These are phyloP conservation scores for Rosellinia necatrix DNA, from an alignment of 2,329 filamentous ascomycete species.

Conservation along the genomic window DNA sequence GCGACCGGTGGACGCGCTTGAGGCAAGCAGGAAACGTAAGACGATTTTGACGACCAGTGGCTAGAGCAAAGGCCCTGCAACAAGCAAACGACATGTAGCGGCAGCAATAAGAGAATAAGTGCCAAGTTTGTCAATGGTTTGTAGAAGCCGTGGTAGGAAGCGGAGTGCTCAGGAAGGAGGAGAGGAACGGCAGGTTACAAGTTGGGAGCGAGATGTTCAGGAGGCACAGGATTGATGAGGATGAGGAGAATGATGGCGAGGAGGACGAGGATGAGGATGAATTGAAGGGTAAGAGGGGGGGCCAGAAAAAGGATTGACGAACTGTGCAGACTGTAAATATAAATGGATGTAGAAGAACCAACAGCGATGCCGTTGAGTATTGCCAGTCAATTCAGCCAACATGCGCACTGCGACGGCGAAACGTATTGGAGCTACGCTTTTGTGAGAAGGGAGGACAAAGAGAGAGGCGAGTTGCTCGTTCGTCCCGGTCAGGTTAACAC, in stretches of 20 bases:
- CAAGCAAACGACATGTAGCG: constrained; percentile 38
- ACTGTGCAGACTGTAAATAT: constrained; percentile 36
- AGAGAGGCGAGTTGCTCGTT: constrained; percentile 9
- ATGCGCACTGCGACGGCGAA: constrained; percentile 21
- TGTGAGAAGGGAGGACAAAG: constrained; percentile 22
- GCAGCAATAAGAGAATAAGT: constrained; percentile 31
- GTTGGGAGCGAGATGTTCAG: constrained; percentile 10
- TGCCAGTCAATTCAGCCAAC: constrained; percentile 30
- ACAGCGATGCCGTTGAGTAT: constrained; percentile 25
- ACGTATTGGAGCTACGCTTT: constrained; percentile 20
- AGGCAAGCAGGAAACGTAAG: constrained; percentile 41
- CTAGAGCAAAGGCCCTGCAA: constrained; percentile 39
- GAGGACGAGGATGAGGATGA: constrained; percentile 18
- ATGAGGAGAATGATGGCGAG: constrained; percentile 15
- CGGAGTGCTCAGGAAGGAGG: constrained; percentile 23
- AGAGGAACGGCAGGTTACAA: constrained; percentile 21
- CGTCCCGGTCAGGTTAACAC: constrained; percentile 3
- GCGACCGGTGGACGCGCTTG: constrained; percentile 32
- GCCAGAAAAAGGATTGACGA: constrained; percentile 43
- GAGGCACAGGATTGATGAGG: constrained; percentile 15
- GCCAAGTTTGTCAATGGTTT: constrained; percentile 36
- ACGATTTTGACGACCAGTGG: constrained; percentile 30
- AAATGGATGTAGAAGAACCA: constrained; percentile 17
- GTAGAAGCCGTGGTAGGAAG: constrained; percentile 28
- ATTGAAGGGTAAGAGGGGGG: constrained; percentile 26